These are phyloP conservation scores for Brasilioporus rufonigricans DNA, from an alignment of 768 basidiomycete genomes.

Conservation along the genomic window DNA sequence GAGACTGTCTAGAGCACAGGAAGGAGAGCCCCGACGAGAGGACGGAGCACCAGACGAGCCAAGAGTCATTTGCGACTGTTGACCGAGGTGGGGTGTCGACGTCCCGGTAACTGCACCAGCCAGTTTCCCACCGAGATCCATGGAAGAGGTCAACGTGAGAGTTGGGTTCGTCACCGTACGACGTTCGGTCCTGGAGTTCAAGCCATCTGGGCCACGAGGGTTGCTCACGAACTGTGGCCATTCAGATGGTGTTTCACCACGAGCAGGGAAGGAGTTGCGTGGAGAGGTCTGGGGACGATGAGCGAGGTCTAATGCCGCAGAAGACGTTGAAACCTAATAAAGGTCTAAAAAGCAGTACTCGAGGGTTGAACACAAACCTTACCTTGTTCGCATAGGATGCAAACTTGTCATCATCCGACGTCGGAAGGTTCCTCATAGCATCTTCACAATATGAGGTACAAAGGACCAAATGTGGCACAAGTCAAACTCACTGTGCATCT, in stretches of 20 bases:
- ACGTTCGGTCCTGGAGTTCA: constrained; percentile 56
- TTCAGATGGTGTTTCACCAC: constrained; percentile 78
- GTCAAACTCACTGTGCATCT: constrained; percentile 79
- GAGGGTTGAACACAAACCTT: constrained; percentile 16
- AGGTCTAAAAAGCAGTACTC: constrained; percentile 1
- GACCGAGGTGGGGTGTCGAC: constrained; percentile 61
- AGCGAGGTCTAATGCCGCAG: constrained; percentile 91
- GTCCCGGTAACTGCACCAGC: constrained; percentile 52
- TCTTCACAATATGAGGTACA: constrained; percentile 44
- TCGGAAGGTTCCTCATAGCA: constrained; percentile 84
- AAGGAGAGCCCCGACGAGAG: constrained; percentile 76
- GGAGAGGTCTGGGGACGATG: constrained; percentile 83
- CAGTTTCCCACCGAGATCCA: constrained; percentile 47
- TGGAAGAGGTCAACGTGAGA: constrained; percentile 57
- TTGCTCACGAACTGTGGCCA: constrained; percentile 88
- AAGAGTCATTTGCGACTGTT: constrained; percentile 52
- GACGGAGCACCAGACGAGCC: constrained; percentile 37
- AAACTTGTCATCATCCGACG: constrained; percentile 88
- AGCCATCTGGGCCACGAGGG: constrained; percentile 58
- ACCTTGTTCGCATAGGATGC: constrained; percentile 66
- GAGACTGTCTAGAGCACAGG: constrained; percentile 58
- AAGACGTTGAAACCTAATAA: constrained; percentile 73
- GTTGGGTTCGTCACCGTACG: constrained; percentile 76
- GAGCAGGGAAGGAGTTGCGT: constrained; percentile 53
- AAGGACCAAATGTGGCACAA: constrained; percentile 6